Percentiles rank a stretch among this genome's conserved stretches.
Evolutionary conservation across 2,329 filamentous ascomycete genomes (phyloP).

Genomic region (Sporothrix brasiliensis): DNA sequence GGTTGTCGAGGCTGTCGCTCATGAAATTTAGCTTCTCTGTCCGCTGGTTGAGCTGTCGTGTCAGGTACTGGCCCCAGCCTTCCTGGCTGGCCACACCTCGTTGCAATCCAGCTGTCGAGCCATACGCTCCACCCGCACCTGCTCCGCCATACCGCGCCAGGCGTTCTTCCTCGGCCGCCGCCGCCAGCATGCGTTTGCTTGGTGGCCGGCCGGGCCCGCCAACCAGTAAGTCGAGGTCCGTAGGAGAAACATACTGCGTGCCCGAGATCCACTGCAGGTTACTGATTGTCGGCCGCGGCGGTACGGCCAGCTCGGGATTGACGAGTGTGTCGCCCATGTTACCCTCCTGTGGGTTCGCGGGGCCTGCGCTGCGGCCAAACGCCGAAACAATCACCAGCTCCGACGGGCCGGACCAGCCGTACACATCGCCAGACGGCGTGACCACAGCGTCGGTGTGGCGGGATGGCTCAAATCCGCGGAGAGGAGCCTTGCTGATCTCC

Average conservation of each 20-base stretch:
- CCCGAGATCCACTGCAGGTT: conserved; percentile 96
- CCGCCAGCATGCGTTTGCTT: conserved; percentile 83
- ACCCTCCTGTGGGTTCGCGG: conserved; percentile 55
- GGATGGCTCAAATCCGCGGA: conserved; percentile 72
- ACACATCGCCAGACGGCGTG: conserved; percentile 75
- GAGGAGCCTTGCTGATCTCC: conserved; percentile 71
- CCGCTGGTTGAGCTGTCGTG: conserved; percentile 82
- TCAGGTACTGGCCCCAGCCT: conserved; percentile 77
- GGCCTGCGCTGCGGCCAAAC: conserved; percentile 69
- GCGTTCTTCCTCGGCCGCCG: conserved; percentile 73
- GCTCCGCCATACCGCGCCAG: conserved; percentile 49
- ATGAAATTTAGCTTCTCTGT: conserved; percentile 84
- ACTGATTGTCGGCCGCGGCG: conserved; percentile 86
- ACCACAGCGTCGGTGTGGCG: conserved; percentile 72
- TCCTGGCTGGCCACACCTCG: conserved; percentile 51
- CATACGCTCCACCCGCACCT: conserved; percentile 42
- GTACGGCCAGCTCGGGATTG: conserved; percentile 73
- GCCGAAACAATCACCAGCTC: conserved; percentile 82
- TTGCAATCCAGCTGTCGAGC: conserved; percentile 32
- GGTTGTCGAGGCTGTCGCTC: conserved; percentile 79
- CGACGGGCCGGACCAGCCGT: conserved; percentile 86
- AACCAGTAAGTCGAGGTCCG: conserved; percentile 87
- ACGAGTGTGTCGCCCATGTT: conserved; percentile 69
- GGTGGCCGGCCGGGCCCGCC: conserved; percentile 85
- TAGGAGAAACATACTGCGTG: conserved; percentile 84